Evolutionary conservation across 108 stramenopile species (phyloP).

Genomic region (Conticribra weissflogii): DNA sequence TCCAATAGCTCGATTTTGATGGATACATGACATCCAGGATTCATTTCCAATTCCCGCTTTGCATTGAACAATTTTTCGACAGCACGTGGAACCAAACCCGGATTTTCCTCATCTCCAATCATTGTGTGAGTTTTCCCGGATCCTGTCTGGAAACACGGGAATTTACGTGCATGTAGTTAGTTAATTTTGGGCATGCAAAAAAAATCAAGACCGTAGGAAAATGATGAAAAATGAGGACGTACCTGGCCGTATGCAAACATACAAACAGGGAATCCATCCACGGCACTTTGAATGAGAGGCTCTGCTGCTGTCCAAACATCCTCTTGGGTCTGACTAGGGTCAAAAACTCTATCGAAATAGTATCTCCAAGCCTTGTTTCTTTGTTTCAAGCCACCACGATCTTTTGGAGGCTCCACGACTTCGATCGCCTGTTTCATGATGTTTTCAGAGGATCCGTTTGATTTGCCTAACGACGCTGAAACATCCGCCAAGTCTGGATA

Average conservation of each 20-base stretch:
- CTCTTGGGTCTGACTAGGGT: constrained; percentile 58
- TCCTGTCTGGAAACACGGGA: constrained; percentile 18
- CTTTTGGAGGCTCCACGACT: constrained; percentile 74
- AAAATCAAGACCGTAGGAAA: background rate
- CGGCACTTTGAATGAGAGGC: constrained; percentile 82
- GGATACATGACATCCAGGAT: constrained; percentile 60
- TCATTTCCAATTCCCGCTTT: constrained; percentile 59
- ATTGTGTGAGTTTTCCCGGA: constrained; percentile 96
- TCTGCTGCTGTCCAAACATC: constrained; percentile 87
- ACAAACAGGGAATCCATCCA: constrained; percentile 93
- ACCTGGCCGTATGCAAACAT: constrained; percentile 93
- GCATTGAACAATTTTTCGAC: constrained; percentile 83
- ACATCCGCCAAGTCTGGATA: too few species aligned
- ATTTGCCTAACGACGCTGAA: constrained; percentile 25
- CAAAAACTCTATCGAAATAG: constrained; percentile 81
- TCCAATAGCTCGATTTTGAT: constrained; percentile 93
- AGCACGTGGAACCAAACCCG: constrained; percentile 72
- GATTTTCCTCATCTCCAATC: constrained; percentile 69
- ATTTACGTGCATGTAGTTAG: background rate
- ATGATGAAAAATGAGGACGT: constrained; percentile 42
- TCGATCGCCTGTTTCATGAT: constrained; percentile 75
- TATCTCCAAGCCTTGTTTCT: constrained; percentile 72
- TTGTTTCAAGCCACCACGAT: constrained; percentile 79
- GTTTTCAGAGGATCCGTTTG: constrained; percentile 54
- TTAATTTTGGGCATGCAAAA: background rate